A percentile compares a stretch with the other conserved stretches of the same genome.
Conservation (phyloP, 257 asterid species). For the Forsythia suspensa region DNA sequence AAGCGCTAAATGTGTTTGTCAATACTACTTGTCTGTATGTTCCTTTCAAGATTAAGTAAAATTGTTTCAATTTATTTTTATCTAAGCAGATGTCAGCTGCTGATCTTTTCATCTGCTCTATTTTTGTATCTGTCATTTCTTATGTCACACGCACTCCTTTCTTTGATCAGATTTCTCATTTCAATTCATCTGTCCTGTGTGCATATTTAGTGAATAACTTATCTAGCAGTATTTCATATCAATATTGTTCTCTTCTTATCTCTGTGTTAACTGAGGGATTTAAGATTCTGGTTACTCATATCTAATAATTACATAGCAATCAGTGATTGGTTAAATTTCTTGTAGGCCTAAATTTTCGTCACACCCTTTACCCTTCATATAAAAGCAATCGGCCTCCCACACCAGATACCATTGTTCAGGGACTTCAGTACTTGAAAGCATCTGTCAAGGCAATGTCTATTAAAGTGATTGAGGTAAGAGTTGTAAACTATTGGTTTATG, state of each 20-base stretch:
- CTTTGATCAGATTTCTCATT: background rate
- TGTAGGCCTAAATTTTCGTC: slow-evolving; percentile 91
- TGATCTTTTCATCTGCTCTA: background rate
- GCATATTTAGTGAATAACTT: background rate
- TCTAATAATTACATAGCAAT: slow-evolving; percentile 16
- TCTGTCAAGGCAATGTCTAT: slow-evolving; percentile 93
- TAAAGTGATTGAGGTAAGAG: slow-evolving; percentile 87
- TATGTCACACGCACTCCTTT: background rate
- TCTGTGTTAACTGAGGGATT: slow-evolving; percentile 9
- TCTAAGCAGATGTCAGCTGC: background rate
- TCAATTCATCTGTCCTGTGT: background rate
- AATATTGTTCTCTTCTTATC: background rate
- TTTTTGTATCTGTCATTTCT: background rate
- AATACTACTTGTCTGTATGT: background rate
- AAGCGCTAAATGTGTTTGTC: background rate
- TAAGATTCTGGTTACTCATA: slow-evolving; percentile 7
- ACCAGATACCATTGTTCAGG: slow-evolving; percentile 96
- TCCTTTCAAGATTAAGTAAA: background rate
- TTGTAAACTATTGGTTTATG: slow-evolving; percentile 14
- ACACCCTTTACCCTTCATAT: slow-evolving; percentile 84
- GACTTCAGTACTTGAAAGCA: slow-evolving; percentile 96
- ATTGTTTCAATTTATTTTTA: background rate
- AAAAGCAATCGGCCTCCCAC: slow-evolving; percentile 98
- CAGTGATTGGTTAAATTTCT: slow-evolving; percentile 29
- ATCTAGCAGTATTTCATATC: background rate